Base-by-base conservation (phyloP, 2,329 filamentous ascomycete species). In the Colletotrichum tanaceti region DNA sequence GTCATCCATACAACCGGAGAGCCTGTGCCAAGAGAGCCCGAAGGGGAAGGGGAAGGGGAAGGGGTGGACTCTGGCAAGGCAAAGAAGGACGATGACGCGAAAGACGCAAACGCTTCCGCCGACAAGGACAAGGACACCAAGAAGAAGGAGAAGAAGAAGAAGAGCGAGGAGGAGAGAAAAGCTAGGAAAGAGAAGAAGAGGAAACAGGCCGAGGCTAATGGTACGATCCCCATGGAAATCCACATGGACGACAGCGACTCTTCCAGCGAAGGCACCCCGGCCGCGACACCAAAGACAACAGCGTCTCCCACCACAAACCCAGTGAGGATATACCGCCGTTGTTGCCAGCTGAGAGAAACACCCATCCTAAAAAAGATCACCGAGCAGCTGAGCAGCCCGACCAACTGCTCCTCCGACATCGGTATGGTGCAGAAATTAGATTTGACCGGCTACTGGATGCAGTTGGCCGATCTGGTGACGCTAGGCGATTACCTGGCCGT, bases 81-180 rank as follows among this genome's bases (percentile, higher is more conserved):
- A 13, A 68, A 24, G 35, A 70, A 75, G 68, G 68, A 78, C 65
- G 63, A 70, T 70, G 22, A 66, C 49, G 71, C 71, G 35, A 73
- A 74, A 11, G 63, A 72, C 10, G 67, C 78, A 47, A 49, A 41
- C 14, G 20, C 53, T 14, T 16, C 53, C 11, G 75, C 75, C 62
- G 73, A 74, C 57, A 75, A 75, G 52, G 78, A 82, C 28, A 82
- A 80, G 76, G 87, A 79, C 0, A 89, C 84, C 9, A 90, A 90
- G 74, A 98, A 97, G 80, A 96, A 93, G 79, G 94, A 98, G 76
- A 98, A 97, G 84, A 98, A 98, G 81, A 97, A 97, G 82, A 90
- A 91, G 72, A 97, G 93, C 47, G 95, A 98, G 77, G 94, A 95
- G 68, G 95, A 98, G 79, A 87, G 94, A 49, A 97, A 97, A 77